Conservation (phyloP, 2,329 filamentous ascomycete genomes). For the Xylaria sp. region DNA sequence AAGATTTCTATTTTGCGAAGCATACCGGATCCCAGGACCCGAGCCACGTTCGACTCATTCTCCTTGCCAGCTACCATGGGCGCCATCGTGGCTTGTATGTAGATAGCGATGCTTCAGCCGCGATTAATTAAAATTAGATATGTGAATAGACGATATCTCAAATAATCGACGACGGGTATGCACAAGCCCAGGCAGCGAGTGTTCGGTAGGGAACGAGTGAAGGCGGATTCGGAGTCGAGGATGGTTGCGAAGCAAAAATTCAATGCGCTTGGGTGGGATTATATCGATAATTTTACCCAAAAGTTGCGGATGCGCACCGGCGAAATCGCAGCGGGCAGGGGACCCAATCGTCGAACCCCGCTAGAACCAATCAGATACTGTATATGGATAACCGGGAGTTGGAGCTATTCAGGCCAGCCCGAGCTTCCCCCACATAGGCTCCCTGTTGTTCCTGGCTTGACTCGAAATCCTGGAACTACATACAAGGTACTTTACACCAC, state of each 20-base stretch:
- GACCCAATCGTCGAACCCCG: background rate
- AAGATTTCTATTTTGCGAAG: constrained; percentile 1
- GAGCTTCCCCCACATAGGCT: background rate
- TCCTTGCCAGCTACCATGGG: constrained; percentile 63
- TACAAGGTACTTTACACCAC: too few relatives aligned
- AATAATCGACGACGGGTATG: constrained; percentile 7
- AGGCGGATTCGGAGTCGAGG: constrained; percentile 17
- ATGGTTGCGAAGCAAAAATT: constrained; percentile 37
- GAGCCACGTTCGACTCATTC: constrained; percentile 88
- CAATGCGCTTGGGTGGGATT: constrained; percentile 19
- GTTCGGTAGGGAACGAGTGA: constrained; percentile 21
- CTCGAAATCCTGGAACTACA: background rate
- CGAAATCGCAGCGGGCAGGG: constrained; percentile 30
- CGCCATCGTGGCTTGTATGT: constrained; percentile 62
- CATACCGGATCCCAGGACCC: constrained; percentile 89
- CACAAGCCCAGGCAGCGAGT: constrained; percentile 10
- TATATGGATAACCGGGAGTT: background rate
- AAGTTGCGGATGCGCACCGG: constrained; percentile 25
- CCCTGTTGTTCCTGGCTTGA: background rate
- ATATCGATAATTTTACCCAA: constrained; percentile 35
- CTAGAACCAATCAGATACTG: constrained; percentile 27
- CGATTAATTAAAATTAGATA: constrained; percentile 12
- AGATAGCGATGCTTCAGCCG: background rate
- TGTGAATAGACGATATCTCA: constrained; percentile 2
- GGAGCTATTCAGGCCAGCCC: constrained; percentile 5